Evolutionary conservation across 2,329 filamentous ascomycete species (phyloP).

Genomic region (Colletotrichum aenigma): DNA sequence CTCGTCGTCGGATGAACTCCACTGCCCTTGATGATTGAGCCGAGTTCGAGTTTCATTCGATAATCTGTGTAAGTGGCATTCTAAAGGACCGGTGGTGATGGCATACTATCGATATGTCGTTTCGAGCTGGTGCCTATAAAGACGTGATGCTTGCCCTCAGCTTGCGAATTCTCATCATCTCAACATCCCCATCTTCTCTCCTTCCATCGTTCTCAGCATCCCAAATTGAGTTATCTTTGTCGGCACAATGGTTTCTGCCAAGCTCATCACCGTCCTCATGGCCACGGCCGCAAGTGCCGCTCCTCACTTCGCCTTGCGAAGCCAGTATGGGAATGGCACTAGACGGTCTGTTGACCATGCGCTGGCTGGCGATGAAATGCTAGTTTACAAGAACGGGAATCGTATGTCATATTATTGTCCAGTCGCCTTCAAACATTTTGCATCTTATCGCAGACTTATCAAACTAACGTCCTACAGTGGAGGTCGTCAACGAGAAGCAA

Average conservation of each 20-base stretch:
- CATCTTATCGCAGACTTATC: fast-evolving
- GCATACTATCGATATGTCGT: neutral
- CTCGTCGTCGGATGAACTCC: neutral
- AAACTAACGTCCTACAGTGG: neutral
- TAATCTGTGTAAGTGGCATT: neutral
- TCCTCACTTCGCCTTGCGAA: neutral
- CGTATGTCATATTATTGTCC: neutral
- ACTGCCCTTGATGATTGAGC: neutral
- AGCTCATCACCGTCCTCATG: neutral
- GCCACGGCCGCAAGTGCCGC: neutral
- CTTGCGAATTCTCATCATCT: neutral
- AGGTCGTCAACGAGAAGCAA: neutral
- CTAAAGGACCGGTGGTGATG: too few relatives aligned
- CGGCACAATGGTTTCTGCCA: neutral
- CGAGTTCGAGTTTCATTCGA: neutral
- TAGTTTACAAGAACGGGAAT: neutral
- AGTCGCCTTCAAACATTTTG: neutral
- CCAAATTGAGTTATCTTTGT: too few relatives aligned
- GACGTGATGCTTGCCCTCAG: neutral
- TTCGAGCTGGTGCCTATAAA: neutral
- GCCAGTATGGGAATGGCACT: neutral
- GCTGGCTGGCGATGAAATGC: neutral
- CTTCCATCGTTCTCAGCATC: too few relatives aligned
- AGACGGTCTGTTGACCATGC: neutral
- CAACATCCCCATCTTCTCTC: neutral